Base-by-base conservation (phyloP, 2,329 filamentous ascomycete species). In the Trichoderma sp. region DNA sequence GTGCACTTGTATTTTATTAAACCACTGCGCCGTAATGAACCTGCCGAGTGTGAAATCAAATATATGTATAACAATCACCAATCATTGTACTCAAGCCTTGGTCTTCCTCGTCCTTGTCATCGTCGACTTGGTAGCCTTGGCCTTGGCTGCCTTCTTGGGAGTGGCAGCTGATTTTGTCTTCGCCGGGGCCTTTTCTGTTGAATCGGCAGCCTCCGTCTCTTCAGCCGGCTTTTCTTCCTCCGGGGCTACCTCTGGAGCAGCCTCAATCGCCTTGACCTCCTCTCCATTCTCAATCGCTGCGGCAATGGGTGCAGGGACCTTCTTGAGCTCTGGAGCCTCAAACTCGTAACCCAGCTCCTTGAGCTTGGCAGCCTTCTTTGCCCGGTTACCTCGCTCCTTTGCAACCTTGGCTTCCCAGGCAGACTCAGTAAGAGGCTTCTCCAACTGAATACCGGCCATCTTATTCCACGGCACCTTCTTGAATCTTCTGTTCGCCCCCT, bases 401-500 rank as follows among this genome's bases (percentile, higher is more conserved):
- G 88, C 86, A 73, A 97, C 91, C 83, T 92, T 93, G 85, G 90
- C 90, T 76, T 92, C 88, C 97, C 97, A 99, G n/a, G 88, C 87
- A 45, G 93, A 90, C 81, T 95, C 91, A 24, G 93, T 91, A 78
- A 91, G 89, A 59, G 94, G 93, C 82, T 92, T 91, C 80, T 93
- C 91, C 78, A 98, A 88, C 80, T 91, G 89, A 80, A 91, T 88
- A 67, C 94, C 94, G 76, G 93, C 93, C 83, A 98, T 93, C 86
- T 94, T 94, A 85, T 95, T 97, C 89, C 94, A 93, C 24, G 97
- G 96, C 14, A 96, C 91, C 77, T 89, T 89, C 88, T 97, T 97
- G 89, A 97, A 98, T 74, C 95, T 93, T 81, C 91, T 92, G 85
- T 97, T 96, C 81, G 95, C 94, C 50, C 95, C 95, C 86, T 97